Conservation (phyloP, 176 grass and related monocot genomes). For the Aechmea fasciata region DNA sequence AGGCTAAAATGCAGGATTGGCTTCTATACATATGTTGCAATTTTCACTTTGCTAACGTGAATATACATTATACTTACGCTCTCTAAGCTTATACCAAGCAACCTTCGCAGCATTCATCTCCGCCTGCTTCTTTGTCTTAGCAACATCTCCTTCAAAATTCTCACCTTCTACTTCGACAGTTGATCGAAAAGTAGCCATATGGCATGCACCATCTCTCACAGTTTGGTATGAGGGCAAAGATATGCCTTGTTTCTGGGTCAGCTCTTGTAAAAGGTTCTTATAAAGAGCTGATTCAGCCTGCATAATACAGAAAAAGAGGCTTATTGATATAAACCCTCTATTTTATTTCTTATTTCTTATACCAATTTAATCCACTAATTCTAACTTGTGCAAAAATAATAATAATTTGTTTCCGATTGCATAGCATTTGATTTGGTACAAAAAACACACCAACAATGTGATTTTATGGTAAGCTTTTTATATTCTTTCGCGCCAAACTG, state of each 20-base stretch:
- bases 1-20: too few species aligned
- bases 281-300: conserved; percentile 36
- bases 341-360: too few species aligned
- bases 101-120: conserved; percentile 51
- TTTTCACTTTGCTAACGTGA: background rate
- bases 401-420: conserved; percentile 6
- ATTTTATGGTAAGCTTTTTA: too few species aligned
- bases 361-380: too few species aligned
- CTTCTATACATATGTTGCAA: too few species aligned
- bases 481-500: background rate
- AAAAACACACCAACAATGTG: background rate
- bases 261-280: conserved; percentile 59
- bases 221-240: conserved; percentile 49
- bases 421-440: background rate
- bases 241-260: conserved; percentile 42
- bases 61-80: conserved; percentile 39
- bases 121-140: conserved; percentile 60
- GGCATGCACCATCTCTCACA: conserved; percentile 14
- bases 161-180: conserved; percentile 43
- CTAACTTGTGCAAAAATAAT: background rate
- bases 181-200: conserved; percentile 29
- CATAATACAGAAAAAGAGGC: conserved; percentile 16
- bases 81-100: conserved; percentile 42
- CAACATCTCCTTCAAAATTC: conserved; percentile 42
- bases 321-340: conserved; percentile 19